Evolutionary conservation across 371 early-diverging fungal genomes (phyloP), one percentile per base, ranked within the genome.

Genomic region (Zychaea mexicana): DNA sequence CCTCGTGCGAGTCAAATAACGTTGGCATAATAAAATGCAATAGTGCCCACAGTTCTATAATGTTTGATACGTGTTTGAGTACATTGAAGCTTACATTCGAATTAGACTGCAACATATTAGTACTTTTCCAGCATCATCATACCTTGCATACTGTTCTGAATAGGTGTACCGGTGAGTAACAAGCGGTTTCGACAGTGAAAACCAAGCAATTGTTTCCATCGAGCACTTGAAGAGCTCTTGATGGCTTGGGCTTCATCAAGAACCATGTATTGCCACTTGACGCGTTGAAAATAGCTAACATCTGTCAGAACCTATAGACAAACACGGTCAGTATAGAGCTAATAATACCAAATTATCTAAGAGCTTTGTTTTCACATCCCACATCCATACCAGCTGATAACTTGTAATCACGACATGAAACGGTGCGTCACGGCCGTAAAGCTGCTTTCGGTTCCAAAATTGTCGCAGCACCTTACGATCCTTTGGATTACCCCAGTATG

Each of bases 11-110:
- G 73, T 98, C 98, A 68, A 98, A 98, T 22, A 98, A 79, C 12
- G 94, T 95, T 1, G 99, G 99, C 98, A 98, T 98, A 65, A 98
- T 98, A 75, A 98, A 98, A 74, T 98, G 97, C 31, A 98, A 83
- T 55, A 98, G 76, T 4, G 99, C 95, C 99, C 99, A 98, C 46
- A 98, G 76, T 77, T 98, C 98, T 76, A 22, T 52, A 64, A 56
- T 33, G 7, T 52, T 32, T 7, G 26, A n/a, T 61, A 22, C 36
- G 3, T 33, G 15, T 22, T 3, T 36, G 9, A 2, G 47, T 15
- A 39, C 13, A 33, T 55, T 7, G 49, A 52, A 33, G n/a, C n/a
- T n/a, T 27, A n/a, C n/a, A n/a, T n/a, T n/a, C n/a, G n/a, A n/a
- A n/a, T n/a, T n/a, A n/a, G n/a, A n/a, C n/a, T n/a, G n/a, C n/a